Base-by-base conservation (phyloP, 164 flowering plant genomes). In the Stephania cephalantha region DNA sequence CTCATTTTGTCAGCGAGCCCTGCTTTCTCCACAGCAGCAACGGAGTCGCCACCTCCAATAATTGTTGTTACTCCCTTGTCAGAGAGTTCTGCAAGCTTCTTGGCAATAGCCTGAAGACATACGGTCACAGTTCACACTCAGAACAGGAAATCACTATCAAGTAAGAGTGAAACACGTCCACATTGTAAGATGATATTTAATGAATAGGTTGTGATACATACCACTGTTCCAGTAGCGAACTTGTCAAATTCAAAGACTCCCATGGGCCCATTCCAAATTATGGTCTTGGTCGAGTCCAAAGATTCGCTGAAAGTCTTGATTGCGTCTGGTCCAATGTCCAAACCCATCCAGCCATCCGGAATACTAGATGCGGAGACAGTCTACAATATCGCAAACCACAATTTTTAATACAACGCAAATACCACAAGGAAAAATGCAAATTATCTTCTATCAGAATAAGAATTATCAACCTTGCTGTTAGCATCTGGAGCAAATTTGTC, bases 221-320 rank as follows among this genome's bases (percentile, higher is more conserved):
- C 97, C 91, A 88, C 90, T 46, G 97, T 91, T 81, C 97, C 97
- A 0, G 74, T 85, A 9, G 95, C 97, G 79, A 93, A 92, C 76
- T 92, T 92, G 1, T 88, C 95, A 72, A 91, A 88, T 87, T 91
- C 97, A 75, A 92, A 92, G 69, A 92, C 95, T 45, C 97, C 97
- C 97, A 91, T 91, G 4, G 95, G 95, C 48, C 97, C 97, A 74
- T 91, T 90, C 96, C 96, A 91, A 44, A 91, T 88, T 42, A 90
- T 65, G n/a, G 96, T 90, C 77, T 90, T 79, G 74, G 94, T 87
- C 1, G 87, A 77, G 65, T 88, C 96, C 77, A 91, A 77, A 71
- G 89, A 78, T 75, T 84, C 89, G 64, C 75, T 78, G 84, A 92
- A 92, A 65, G 86, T 79, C 83, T 88, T 88, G 78, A 90, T 81